Base-by-base conservation (phyloP, 176 grass and related monocot genomes). In the Stipa capillata region DNA sequence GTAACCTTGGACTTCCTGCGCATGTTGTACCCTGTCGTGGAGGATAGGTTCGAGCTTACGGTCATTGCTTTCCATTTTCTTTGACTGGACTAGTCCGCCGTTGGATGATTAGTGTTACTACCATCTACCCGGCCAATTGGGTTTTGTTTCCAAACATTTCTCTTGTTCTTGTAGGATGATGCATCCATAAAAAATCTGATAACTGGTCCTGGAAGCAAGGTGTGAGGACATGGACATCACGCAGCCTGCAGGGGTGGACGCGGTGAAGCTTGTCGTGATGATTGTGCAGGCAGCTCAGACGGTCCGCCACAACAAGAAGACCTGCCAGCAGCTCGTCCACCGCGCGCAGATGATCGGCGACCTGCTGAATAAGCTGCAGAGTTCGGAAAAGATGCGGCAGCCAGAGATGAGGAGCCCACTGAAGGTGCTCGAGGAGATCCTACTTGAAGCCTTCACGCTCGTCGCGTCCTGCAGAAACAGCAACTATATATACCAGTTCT, bases 231-330 rank as follows among this genome's bases (percentile, higher is more conserved):
- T 82, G 66, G 79, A 72, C 54, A 72, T 82, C 28, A 65, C 88
- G 1, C 89, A 91, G 29, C 83, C 91, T 51, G 69, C 85, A 27
- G 92, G 88, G n/a, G 40, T 82, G 13, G 86, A 94, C 43, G 88
- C 86, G 7, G 42, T 84, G n/a, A 76, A 77, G 25, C 79, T 91
- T 36, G 79, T 94, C 25, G 1, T 42, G 16, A 71, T 87, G 63
- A 94, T 91, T 25, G 57, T 88, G 49, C 14, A 78, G 35, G 85
- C 86, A 5, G 83, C 88, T 14, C 4, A 62, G 13, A 86, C 66
- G 2, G 86, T 87, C 42, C 86, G 72, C 42, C 87, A 75, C 52
- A 84, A 89, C 80, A 91, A 87, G 62, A 85, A 72, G 69, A 91
- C 83, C 41, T 94, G 89, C 62, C 79, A 68, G 9, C 74, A 82